Evolutionary conservation across 352 stramenopile genomes (phyloP), one percentile per base, ranked within the genome.

Genomic region (Globisporangium ultimum): DNA sequence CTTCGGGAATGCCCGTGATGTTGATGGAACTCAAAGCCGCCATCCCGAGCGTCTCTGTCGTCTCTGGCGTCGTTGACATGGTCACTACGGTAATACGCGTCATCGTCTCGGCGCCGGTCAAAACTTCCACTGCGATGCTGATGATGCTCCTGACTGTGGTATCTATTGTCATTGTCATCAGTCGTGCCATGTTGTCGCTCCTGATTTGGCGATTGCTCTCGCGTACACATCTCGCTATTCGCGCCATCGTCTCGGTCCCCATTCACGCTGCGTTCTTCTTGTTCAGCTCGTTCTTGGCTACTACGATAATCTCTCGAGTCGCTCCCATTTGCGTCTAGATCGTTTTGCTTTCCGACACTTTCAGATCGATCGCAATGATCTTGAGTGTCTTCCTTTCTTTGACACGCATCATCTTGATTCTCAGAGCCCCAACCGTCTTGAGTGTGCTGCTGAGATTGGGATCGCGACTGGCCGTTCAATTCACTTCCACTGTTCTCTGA

Each of bases 271-370:
- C 42, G 38, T 51, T 42, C 42, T 18, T 59, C 56, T 24, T 36
- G n/a, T 0, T 52, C 40, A 1, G 46, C 13, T 0, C 36, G 24
- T 6, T 52, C 41, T 3, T 52, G 56, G 14, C 41, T 57, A n/a
- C 1, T 14, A 1, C 32, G 48, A 15, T 40, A 24, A 10, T 20
- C 7, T 18, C 13, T 52, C 38, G 13, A 15, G 11, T 46, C 48
- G 14, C 40, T 56, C 13, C 38, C 13, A 17, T 22, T 32, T 34
- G 42, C 56, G 13, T n/a, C 17, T n/a, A 10, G 8, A n/a, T 20
- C 34, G 24, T 48, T 43, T n/a, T 55, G 34, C 36, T 42, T 64
- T 13, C 21, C 32, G n/a, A 55, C 18, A 22, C 43, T 60, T 48
- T 13, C 34, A 12, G 51, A 53, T 12, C 58, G 51, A 53, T n/a